Evolutionary conservation across 106 monocot species (phyloP).

Genomic region (Cymbidium sinense): DNA sequence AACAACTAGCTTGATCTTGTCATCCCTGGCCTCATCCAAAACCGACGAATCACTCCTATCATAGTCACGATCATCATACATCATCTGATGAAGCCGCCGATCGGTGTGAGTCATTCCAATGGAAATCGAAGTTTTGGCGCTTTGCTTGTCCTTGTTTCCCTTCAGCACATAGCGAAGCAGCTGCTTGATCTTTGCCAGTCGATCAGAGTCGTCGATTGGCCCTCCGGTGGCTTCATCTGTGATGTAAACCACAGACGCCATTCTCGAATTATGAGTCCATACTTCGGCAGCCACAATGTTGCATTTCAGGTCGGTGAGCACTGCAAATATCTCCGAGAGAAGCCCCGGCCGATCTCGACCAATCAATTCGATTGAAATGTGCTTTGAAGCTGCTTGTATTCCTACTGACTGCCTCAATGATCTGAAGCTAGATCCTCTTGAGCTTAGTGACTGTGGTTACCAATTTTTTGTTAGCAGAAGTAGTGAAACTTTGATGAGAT

Average conservation of each 20-base stretch:
- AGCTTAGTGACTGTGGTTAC: conserved; percentile 26
- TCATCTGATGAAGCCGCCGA: conserved; percentile 54
- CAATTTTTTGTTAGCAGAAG: neutral
- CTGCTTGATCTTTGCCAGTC: conserved; percentile 26
- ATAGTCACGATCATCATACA: conserved; percentile 39
- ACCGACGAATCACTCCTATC: conserved; percentile 8
- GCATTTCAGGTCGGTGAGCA: conserved; percentile 44
- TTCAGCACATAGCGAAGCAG: conserved; percentile 40
- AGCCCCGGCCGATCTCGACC: conserved; percentile 50
- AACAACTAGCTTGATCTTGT: conserved; percentile 19
- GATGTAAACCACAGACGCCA: conserved; percentile 40
- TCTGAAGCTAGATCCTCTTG: conserved; percentile 15
- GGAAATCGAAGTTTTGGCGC: conserved; percentile 26
- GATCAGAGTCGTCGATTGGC: conserved; percentile 23
- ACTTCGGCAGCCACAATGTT: conserved; percentile 37
- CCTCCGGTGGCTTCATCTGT: conserved; percentile 34
- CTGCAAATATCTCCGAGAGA: conserved; percentile 42
- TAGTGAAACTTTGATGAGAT: neutral
- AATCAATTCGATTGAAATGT: conserved; percentile 40
- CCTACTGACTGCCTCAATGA: conserved; percentile 28
- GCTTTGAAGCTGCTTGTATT: conserved; percentile 20
- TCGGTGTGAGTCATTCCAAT: conserved; percentile 24
- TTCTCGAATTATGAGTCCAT: conserved; percentile 46
- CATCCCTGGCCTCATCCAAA: neutral
- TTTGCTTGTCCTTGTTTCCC: conserved; percentile 21